Percentiles rank a stretch among this genome's conserved stretches.
Conservation (phyloP, 345 rosid genomes). For the Capsella bursapastoris region DNA sequence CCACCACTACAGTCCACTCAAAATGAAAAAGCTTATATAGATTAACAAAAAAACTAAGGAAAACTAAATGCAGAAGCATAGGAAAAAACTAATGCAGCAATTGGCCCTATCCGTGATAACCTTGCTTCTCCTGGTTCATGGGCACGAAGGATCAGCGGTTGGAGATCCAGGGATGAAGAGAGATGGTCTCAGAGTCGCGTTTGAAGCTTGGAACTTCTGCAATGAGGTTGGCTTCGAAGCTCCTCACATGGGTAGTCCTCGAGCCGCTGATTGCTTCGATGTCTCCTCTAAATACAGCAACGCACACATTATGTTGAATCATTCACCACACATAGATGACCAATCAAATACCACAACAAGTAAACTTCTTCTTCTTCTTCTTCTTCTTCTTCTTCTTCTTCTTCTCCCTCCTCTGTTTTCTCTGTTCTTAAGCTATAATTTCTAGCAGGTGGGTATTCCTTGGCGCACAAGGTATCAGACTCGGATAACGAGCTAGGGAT, state of each 20-base stretch:
- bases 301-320: neutral
- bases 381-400: neutral
- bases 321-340: neutral
- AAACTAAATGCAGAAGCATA: constrained; percentile 1
- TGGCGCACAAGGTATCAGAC: constrained; percentile 67
- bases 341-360: constrained; percentile 18
- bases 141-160: constrained; percentile 49
- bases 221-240: constrained; percentile 83
- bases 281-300: constrained; percentile 34
- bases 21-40: neutral
- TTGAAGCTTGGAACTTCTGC: constrained; percentile 94
- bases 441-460: constrained; percentile 52
- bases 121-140: constrained; percentile 36
- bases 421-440: neutral
- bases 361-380: constrained; percentile 9
- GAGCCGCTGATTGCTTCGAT: constrained; percentile 90
- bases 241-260: constrained; percentile 81
- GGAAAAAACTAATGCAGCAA: constrained; percentile 2
- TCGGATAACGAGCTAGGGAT: constrained; percentile 67
- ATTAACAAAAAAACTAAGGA: neutral
- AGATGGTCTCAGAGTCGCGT: constrained; percentile 71
- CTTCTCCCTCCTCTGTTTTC: neutral
- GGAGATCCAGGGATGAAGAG: constrained; percentile 90
- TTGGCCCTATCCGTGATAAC: neutral
- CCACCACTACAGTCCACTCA: constrained; percentile 33